A percentile compares a stretch with the other conserved stretches of the same genome.
These are phyloP conservation scores for Fusarium sambucinum DNA, from an alignment of 2,329 filamentous ascomycete species.

Conservation along the genomic window DNA sequence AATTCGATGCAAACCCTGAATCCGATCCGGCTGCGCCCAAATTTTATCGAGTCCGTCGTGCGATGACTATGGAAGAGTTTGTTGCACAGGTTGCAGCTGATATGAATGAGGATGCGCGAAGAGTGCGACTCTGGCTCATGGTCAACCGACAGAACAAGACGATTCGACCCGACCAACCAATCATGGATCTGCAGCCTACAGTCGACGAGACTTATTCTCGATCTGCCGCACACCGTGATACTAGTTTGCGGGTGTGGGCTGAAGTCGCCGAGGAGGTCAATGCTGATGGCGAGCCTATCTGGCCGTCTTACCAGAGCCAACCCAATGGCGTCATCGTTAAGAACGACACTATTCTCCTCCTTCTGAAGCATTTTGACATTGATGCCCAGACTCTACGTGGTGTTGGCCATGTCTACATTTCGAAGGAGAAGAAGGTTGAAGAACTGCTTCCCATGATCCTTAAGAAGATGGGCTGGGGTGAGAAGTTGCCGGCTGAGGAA, in stretches of 20 bases:
- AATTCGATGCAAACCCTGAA: slow-evolving; percentile 73
- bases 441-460: slow-evolving; percentile 84
- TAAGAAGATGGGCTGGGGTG: slow-evolving; percentile 87
- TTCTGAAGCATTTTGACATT: slow-evolving; percentile 92
- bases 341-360: slow-evolving; percentile 80
- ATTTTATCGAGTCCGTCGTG: slow-evolving; percentile 77
- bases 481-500: slow-evolving; percentile 74
- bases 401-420: slow-evolving; percentile 86
- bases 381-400: slow-evolving; percentile 81
- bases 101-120: slow-evolving; percentile 73
- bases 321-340: slow-evolving; percentile 68
- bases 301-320: slow-evolving; percentile 73
- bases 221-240: slow-evolving; percentile 70
- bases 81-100: slow-evolving; percentile 77
- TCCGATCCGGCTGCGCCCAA: slow-evolving; percentile 77
- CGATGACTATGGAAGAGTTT: slow-evolving; percentile 82
- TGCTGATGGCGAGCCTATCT: slow-evolving; percentile 76
- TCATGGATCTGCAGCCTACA: slow-evolving; percentile 81
- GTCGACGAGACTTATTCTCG: slow-evolving; percentile 75
- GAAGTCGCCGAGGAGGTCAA: slow-evolving; percentile 79
- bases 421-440: slow-evolving; percentile 86
- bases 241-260: slow-evolving; percentile 86
- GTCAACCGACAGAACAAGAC: slow-evolving; percentile 99
- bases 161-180: slow-evolving; percentile 86
- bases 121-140: slow-evolving; percentile 93